Evolutionary conservation across 805 yeast species (phyloP), one percentile per base, ranked within the genome.

Genomic region (Priceomyces medius): DNA sequence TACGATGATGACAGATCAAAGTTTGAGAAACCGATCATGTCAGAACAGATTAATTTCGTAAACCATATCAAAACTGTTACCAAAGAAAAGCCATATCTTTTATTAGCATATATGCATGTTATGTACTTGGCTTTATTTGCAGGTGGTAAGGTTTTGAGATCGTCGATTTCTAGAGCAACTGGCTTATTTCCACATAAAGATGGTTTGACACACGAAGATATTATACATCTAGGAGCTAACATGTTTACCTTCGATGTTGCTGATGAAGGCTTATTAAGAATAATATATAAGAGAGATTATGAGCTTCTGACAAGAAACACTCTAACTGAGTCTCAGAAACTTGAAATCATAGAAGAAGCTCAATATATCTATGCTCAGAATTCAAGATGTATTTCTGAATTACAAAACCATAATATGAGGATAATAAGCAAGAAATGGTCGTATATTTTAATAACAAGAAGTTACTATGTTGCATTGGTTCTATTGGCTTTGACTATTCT

Each of bases 121-220:
- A 74, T 87, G 79, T 87, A 87, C 63, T 66, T 87, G 55, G 95
- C 93, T 0, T 73, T 87, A 38, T 87, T 87, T 66, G 95, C 95
- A 2, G 96, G 96, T 38, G 95, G 95, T 13, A 72, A 81, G 47
- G 71, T 87, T 24, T 74, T 88, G 79, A 68, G 83, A 45, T 80
- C 89, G 0, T 76, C 81, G 13, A 63, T 87, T 20, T 69, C 81
- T 38, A 78, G 75, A 53, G 82, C 88, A 18, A 66, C 83, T 4
- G 87, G 89, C 2, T 62, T 86, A 42, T 85, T 85, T 73, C 95
- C 95, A 7, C 81, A 82, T 50, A 77, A 82, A 35, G 77, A 77
- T 41, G 88, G 87, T 20, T 69, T 79, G 50, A 60, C 77, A n/a
- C 80, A 79, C 40, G 82, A 76, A 37, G 88, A 85, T 41, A 74